Percentiles rank a stretch among this genome's conserved stretches.
Conservation (phyloP, 1,139 yeast species). For the Sugiyamaella sp. region DNA sequence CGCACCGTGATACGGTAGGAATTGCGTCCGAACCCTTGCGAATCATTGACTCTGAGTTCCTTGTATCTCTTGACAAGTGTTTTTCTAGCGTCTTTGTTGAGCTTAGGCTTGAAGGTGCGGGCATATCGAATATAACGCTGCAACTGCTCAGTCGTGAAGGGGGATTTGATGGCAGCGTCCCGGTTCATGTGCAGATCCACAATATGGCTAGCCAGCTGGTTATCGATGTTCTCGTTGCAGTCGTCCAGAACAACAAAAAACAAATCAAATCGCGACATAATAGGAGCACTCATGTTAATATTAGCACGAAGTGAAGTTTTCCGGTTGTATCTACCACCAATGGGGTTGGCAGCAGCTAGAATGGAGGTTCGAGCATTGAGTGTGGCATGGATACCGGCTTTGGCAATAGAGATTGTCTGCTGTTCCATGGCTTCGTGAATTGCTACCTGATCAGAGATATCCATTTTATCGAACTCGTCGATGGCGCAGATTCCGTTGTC, state of each 20-base stretch:
- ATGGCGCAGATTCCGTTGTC: slow-evolving; percentile 99
- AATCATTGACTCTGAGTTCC: slow-evolving; percentile 87
- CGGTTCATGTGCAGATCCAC: slow-evolving; percentile 90
- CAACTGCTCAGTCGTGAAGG: slow-evolving; percentile 85
- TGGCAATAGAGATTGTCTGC: slow-evolving; percentile 96
- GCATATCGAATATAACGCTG: slow-evolving; percentile 91
- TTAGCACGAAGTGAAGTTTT: slow-evolving; percentile 83
- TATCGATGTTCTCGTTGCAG: slow-evolving; percentile 88
- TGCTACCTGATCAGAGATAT: slow-evolving; percentile 92
- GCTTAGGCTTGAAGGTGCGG: slow-evolving; percentile 85
- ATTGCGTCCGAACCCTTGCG: slow-evolving; percentile 82
- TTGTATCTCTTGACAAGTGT: slow-evolving; percentile 79
- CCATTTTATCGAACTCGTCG: slow-evolving; percentile 99
- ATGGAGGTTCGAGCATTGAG: slow-evolving; percentile 95
- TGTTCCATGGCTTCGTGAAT: slow-evolving; percentile 99
- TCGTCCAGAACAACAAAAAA: slow-evolving; percentile 95
- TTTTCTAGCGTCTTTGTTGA: slow-evolving; percentile 81
- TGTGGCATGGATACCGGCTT: slow-evolving; percentile 98
- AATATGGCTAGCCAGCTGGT: slow-evolving; percentile 88
- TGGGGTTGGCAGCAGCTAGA: slow-evolving; percentile 96
- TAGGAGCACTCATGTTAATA: slow-evolving; percentile 97
- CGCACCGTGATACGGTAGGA: slow-evolving; percentile 96
- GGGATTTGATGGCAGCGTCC: slow-evolving; percentile 90
- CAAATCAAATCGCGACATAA: slow-evolving; percentile 96
- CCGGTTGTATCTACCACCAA: slow-evolving; percentile 92